Evolutionary conservation across 176 grass and related monocot species (phyloP).

Genomic region (Leersia perrieri): DNA sequence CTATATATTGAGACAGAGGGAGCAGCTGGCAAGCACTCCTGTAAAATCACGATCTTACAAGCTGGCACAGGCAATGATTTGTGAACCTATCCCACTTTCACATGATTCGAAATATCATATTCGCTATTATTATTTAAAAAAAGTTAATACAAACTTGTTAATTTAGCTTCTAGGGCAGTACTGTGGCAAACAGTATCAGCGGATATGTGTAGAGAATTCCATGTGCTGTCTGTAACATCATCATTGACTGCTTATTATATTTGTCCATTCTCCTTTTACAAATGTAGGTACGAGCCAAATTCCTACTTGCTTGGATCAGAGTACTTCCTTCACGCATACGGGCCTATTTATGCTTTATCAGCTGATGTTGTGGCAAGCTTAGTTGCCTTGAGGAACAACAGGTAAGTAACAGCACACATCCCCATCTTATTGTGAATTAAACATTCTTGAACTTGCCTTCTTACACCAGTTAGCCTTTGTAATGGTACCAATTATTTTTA

Average conservation of each 20-base stretch:
- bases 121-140: background rate
- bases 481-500: background rate
- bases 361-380: constrained; percentile 96
- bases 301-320: constrained; percentile 81
- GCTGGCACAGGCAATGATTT: background rate
- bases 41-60: background rate
- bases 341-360: constrained; percentile 98
- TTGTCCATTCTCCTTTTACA: background rate
- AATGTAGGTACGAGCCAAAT: constrained; percentile 87
- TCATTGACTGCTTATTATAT: background rate
- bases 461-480: background rate
- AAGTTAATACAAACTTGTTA: background rate
- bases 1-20: no score
- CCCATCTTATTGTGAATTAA: background rate
- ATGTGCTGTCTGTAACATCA: background rate
- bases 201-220: background rate
- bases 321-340: constrained; percentile 97
- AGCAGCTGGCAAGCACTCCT: background rate
- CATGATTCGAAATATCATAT: background rate
- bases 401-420: constrained; percentile 39
- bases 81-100: background rate
- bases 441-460: constrained; percentile 3
- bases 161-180: background rate
- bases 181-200: background rate
- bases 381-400: constrained; percentile 88